Conservation (phyloP, 73 alveolate genomes). For the Durusdinium trenchii region DNA sequence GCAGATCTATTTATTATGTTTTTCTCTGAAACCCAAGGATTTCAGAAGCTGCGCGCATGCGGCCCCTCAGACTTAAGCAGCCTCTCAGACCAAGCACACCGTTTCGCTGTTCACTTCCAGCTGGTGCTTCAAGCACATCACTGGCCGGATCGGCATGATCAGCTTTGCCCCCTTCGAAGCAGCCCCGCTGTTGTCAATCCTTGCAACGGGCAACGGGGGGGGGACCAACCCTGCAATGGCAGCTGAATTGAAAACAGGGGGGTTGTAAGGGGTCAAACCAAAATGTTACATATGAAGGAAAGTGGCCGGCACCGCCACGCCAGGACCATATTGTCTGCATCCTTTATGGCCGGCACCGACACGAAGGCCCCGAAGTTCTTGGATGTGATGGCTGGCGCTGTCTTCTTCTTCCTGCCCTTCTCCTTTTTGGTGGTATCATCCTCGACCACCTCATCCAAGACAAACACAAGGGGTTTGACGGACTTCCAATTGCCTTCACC, state of each 20-base stretch:
- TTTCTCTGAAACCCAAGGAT: too few relatives aligned
- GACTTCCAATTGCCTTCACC: not conserved
- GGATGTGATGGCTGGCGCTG: not conserved
- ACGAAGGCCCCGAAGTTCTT: not conserved
- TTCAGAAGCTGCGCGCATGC: too few relatives aligned
- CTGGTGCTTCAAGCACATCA: not conserved
- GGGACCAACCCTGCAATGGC: not conserved
- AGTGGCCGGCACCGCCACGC: slow-evolving; percentile 39
- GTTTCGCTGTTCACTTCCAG: not conserved
- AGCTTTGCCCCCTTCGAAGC: not conserved
- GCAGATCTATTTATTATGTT: too few relatives aligned
- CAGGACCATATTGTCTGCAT: not conserved
- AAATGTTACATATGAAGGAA: not conserved
- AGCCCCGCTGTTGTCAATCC: not conserved
- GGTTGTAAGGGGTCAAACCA: not conserved
- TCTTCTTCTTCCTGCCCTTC: not conserved
- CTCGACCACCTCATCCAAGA: not conserved
- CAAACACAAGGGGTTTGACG: not conserved
- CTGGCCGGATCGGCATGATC: slow-evolving; percentile 8
- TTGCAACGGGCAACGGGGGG: not conserved
- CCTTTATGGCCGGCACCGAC: not conserved
- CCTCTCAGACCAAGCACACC: too few relatives aligned
- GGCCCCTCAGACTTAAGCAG: too few relatives aligned
- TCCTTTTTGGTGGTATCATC: too few relatives aligned
- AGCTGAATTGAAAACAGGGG: not conserved